These are phyloP conservation scores for Ceratobasidium sp. DNA, from an alignment of 1,284 basidiomycete species.

Conservation along the genomic window DNA sequence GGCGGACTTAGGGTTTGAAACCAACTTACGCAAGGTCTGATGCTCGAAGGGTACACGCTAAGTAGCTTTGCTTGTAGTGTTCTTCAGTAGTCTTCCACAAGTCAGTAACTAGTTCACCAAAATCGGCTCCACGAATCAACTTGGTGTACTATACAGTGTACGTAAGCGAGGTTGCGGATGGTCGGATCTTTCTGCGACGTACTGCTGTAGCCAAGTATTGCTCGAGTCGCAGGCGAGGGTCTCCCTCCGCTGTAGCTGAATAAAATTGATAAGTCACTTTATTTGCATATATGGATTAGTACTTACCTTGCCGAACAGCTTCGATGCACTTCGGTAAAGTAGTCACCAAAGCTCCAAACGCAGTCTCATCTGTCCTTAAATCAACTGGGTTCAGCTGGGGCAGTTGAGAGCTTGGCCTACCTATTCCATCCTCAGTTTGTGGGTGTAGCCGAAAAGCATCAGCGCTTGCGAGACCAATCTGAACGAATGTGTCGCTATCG, in stretches of 20 bases:
- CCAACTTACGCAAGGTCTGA: slow-evolving; percentile 71
- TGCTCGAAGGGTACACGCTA: slow-evolving; percentile 74
- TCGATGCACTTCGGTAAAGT: slow-evolving; percentile 70
- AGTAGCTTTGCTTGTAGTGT: slow-evolving; percentile 74
- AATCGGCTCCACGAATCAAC: slow-evolving; percentile 59
- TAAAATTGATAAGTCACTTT: slow-evolving; percentile 13
- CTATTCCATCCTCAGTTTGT: slow-evolving; percentile 36
- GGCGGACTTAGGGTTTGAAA: not conserved
- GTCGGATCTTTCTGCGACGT: slow-evolving; percentile 52
- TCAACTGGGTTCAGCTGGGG: not conserved
- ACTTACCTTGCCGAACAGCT: slow-evolving; percentile 66
- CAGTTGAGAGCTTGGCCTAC: not conserved
- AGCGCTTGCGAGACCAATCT: slow-evolving; percentile 44
- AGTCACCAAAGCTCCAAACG: slow-evolving; percentile 63
- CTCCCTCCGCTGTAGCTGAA: slow-evolving; percentile 60
- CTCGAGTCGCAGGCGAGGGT: slow-evolving; percentile 76
- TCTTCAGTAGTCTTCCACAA: slow-evolving; percentile 73
- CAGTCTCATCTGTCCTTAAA: slow-evolving; percentile 59
- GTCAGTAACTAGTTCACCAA: slow-evolving; percentile 64
- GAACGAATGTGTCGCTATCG: slow-evolving; percentile 31
- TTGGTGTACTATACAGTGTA: slow-evolving; percentile 38
- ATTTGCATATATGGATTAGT: slow-evolving; percentile 6
- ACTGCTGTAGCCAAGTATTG: slow-evolving; percentile 82
- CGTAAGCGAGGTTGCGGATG: not conserved
- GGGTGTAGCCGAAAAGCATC: slow-evolving; percentile 30